Conservation (phyloP, 345 rosid species). For the Xanthoceras sorbifolium region DNA sequence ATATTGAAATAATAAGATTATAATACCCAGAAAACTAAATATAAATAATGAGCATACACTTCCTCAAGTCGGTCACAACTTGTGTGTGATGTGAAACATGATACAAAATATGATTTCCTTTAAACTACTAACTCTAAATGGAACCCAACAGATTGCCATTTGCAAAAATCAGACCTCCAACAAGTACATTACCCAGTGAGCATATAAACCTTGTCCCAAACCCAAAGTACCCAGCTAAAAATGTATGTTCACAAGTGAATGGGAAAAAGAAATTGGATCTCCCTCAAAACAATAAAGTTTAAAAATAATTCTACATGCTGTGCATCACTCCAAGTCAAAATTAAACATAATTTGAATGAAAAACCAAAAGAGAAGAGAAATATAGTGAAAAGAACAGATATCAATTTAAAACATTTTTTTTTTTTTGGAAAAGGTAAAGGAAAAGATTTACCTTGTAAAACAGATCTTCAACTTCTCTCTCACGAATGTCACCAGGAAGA, state of each 20-base stretch:
- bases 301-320: background rate
- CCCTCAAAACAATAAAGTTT: background rate
- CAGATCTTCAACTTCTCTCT: conserved; percentile 97
- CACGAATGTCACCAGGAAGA: conserved; percentile 94
- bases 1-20: background rate
- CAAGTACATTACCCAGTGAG: background rate
- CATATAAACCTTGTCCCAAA: background rate
- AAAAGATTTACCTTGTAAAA: conserved; percentile 68
- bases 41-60: background rate
- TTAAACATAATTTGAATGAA: background rate
- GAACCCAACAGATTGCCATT: background rate
- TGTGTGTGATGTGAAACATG: no score
- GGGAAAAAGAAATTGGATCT: background rate
- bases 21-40: background rate
- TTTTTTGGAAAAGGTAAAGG: background rate
- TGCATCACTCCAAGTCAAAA: background rate
- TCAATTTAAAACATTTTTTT: background rate
- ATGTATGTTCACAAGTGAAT: background rate
- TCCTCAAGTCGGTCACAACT: background rate
- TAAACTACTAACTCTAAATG: background rate
- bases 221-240: background rate
- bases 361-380: background rate
- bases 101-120: background rate
- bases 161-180: background rate
- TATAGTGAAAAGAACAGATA: background rate